Evolutionary conservation across 768 basidiomycete genomes (phyloP).

Genomic region (Suillus occidentalis): DNA sequence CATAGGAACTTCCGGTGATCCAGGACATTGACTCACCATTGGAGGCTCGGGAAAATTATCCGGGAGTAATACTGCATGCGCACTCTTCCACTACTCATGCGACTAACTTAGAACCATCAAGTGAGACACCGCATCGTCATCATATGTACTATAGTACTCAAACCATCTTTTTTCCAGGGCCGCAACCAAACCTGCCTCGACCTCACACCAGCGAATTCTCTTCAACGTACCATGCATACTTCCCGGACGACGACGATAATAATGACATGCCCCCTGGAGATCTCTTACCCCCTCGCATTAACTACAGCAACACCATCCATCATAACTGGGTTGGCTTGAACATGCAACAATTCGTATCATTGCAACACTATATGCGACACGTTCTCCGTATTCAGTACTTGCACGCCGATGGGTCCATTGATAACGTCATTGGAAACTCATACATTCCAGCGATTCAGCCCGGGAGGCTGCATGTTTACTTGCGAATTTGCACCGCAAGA

Average conservation of each 20-base stretch:
- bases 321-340: conserved; percentile 13
- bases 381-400: conserved; percentile 72
- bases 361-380: conserved; percentile 54
- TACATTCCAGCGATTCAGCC: conserved; percentile 47
- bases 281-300: conserved; percentile 8
- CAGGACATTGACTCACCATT: conserved; percentile 32
- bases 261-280: conserved; percentile 27
- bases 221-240: conserved; percentile 12
- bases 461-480: conserved; percentile 63
- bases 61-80: conserved; percentile 29
- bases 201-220: conserved; percentile 31
- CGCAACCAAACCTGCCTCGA: conserved; percentile 26
- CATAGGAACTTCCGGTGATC: conserved; percentile 29
- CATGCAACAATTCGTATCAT: conserved; percentile 19
- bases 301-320: conserved; percentile 8
- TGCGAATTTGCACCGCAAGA: conserved; percentile 52
- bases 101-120: conserved; percentile 59
- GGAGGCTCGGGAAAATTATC: conserved; percentile 26
- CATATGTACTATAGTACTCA: conserved; percentile 67
- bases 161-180: conserved; percentile 55
- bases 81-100: conserved; percentile 34
- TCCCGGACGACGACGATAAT: conserved; percentile 15
- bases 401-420: conserved; percentile 52
- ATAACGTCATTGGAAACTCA: conserved; percentile 51
- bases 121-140: conserved; percentile 73